Base-by-base conservation (phyloP, 257 asterid genomes). In the Solanum chilense region DNA sequence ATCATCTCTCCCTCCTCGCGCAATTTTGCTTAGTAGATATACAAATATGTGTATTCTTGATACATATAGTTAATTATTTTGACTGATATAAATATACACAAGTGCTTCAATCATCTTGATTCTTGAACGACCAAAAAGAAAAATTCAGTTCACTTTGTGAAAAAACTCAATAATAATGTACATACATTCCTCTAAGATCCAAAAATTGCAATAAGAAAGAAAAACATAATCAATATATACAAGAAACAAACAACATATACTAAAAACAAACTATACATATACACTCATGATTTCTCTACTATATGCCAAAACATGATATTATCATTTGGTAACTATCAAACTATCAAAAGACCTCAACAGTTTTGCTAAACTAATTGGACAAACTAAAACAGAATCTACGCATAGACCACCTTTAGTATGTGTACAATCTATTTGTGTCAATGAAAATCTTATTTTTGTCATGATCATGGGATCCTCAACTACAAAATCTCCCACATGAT, bases 401-500 rank as follows among this genome's bases (percentile, higher is more conserved):
- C 95, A 93, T 8, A 96, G 90, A 25, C 98, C 98, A 66, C 98
- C 96, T 92, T 96, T 96, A 49, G 92, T 96, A 74, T 96, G 99
- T 5, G 99, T 96, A 87, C 99, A 96, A 76, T 96, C 98, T 70
- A 96, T 95, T 92, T 96, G 98, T 49, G 95, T 88, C 89, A 95
- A 66, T 3, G 96, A 94, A 86, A 88, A 96, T 70, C 90, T 92
- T 86, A 96, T 37, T 92, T 87, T 94, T 2, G 91, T 95, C 86
- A 84, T 33, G 18, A 82, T 77, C 52, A 84, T 77, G 44, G 91
- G 73, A 83, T 93, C 93, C 64, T 82, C 88, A 2, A 93, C 97
- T 18, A 88, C 88, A 85, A 96, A 96, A 83, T 96, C 98, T 25
- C 99, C 99, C 3, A 91, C 95, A 52, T 91, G 95, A 90, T 94